Evolutionary conservation across 257 asterid genomes (phyloP).

Genomic region (Solanum piurae): DNA sequence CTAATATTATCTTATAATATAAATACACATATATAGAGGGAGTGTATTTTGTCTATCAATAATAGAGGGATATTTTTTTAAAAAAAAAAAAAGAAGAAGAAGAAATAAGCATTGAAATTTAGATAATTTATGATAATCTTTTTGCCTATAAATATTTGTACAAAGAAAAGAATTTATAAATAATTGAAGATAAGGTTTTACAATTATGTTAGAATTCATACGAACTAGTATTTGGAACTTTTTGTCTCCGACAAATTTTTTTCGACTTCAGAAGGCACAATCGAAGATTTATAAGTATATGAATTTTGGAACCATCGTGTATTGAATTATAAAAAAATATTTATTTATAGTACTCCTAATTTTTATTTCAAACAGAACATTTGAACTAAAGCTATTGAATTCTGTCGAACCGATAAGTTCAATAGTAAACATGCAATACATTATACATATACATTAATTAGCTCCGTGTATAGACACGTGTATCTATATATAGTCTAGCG

Average conservation of each 20-base stretch:
- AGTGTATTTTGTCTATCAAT: not conserved
- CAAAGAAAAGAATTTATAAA: not conserved
- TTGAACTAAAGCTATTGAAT: not conserved
- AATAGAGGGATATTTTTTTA: not conserved
- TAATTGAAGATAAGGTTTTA: not conserved
- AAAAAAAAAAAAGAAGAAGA: no score
- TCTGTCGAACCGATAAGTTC: accelerated
- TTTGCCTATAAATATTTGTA: not conserved
- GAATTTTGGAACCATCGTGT: no score
- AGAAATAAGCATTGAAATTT: not conserved
- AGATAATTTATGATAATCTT: not conserved
- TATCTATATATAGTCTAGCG: not conserved
- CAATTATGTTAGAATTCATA: no score
- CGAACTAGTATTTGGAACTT: no score
- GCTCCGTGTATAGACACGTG: not conserved
- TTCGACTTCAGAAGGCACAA: not conserved
- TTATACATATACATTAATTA: not conserved
- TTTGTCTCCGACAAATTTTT: not conserved
- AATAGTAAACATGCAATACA: not conserved
- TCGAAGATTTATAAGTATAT: not conserved
- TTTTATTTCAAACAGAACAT: no score
- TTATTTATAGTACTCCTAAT: no score
- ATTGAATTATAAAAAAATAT: no score
- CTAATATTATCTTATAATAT: not conserved
- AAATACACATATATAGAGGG: not conserved